These are phyloP conservation scores for Hypoxylon sp. DNA, from an alignment of 2,329 filamentous ascomycete species.

Conservation along the genomic window DNA sequence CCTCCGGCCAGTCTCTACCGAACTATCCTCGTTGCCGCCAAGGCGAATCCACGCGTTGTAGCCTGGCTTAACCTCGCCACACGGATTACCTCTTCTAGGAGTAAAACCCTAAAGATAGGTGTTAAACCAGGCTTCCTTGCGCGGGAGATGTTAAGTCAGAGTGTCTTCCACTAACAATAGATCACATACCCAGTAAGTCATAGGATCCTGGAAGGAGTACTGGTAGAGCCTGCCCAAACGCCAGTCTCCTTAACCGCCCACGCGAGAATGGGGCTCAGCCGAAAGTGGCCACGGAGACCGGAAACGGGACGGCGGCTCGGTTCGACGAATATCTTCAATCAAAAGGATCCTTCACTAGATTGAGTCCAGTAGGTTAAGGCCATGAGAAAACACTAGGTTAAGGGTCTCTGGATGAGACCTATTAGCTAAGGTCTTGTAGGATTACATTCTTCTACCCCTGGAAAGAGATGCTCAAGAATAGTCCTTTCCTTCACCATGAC, in stretches of 20 bases:
- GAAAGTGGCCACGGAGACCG: constrained; percentile 9
- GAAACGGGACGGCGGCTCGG: neutral
- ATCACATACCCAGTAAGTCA: constrained; percentile 5
- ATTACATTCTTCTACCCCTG: neutral
- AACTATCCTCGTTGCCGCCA: neutral
- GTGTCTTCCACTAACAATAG: neutral
- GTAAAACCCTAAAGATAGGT: neutral
- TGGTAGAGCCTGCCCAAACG: constrained; percentile 15
- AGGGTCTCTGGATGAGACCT: constrained; percentile 1
- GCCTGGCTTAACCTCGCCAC: constrained; percentile 4
- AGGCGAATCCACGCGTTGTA: constrained; percentile 18
- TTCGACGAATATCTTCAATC: constrained; percentile 9
- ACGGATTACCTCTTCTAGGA: constrained; percentile 8
- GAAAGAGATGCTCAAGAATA: constrained; percentile 8
- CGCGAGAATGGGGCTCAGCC: constrained; percentile 32
- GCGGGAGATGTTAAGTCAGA: constrained; percentile 2
- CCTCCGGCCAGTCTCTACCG: neutral
- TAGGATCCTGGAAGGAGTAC: constrained; percentile 2
- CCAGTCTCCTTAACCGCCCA: constrained; percentile 21
- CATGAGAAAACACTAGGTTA: neutral
- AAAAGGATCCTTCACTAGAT: constrained; percentile 3
- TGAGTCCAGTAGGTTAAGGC: neutral
- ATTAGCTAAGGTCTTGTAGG: neutral
- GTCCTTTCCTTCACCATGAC: neutral
- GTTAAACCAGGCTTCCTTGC: neutral